Evolutionary conservation across 805 yeast genomes (phyloP).

Genomic region (Ogataea pini): DNA sequence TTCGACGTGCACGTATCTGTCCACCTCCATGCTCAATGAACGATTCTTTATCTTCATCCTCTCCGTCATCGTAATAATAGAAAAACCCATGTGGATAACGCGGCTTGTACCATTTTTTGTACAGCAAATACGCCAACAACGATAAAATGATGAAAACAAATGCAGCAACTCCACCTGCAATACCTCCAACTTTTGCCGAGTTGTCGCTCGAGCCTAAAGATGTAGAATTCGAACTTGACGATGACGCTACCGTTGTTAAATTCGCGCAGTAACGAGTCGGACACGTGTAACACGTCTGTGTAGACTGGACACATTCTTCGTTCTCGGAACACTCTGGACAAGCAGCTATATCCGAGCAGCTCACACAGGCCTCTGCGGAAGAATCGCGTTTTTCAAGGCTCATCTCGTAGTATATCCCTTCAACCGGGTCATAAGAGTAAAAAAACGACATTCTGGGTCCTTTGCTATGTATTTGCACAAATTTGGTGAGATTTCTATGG

Average conservation of each 20-base stretch:
- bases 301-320: slow-evolving; percentile 55
- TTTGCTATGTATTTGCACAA: no score
- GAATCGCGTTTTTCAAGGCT: slow-evolving; percentile 5
- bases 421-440: slow-evolving; percentile 4
- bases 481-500: no score
- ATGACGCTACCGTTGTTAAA: slow-evolving; percentile 24
- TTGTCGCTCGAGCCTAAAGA: background rate
- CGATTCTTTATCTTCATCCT: slow-evolving; percentile 26
- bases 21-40: slow-evolving; percentile 23
- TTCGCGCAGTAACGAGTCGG: slow-evolving; percentile 54
- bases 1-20: slow-evolving; percentile 25
- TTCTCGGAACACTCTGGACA: slow-evolving; percentile 58
- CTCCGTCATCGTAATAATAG: slow-evolving; percentile 33
- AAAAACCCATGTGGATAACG: slow-evolving; percentile 34
- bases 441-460: slow-evolving; percentile 7
- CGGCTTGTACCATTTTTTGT: slow-evolving; percentile 44
- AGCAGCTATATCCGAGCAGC: slow-evolving; percentile 36
- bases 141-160: slow-evolving; percentile 45
- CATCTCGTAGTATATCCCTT: slow-evolving; percentile 14
- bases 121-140: slow-evolving; percentile 41
- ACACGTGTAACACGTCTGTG: slow-evolving; percentile 59
- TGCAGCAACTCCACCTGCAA: slow-evolving; percentile 75
- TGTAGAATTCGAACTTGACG: slow-evolving; percentile 13
- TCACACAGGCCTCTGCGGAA: slow-evolving; percentile 26
- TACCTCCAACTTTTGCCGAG: slow-evolving; percentile 50